Evolutionary conservation across 257 asterid genomes (phyloP), one percentile per base, ranked within the genome.

Genomic region (Solanum phureja): DNA sequence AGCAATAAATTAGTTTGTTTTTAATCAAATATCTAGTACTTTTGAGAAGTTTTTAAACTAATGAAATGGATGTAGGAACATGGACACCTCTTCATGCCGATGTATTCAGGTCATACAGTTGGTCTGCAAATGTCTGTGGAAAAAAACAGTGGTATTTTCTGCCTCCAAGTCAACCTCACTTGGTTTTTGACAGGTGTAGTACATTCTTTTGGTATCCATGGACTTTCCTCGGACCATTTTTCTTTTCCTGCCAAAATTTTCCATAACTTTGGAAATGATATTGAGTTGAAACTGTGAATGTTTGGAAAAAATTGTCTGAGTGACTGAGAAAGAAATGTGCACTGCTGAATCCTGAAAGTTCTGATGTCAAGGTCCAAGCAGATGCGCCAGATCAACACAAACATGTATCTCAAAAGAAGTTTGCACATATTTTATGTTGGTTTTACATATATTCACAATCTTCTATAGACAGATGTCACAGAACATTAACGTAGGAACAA

Each of bases 31-130:
- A 82, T 4, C 31, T 31, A 18, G 21, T 49, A 82, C 71, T 82
- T 49, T 82, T 33, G 46, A 40, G 69, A 82, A 49, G 71, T 31
- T 7, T 18, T 49, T 6, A 0, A 82, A 49, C 11, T 19, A 49
- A 11, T 5, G 86, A 82, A 49, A 82, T 11, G 34, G 81, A 37
- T 90, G 87, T 90, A 95, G 99, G 99, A 85, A 94, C 99, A 81
- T 97, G 99, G 99, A 97, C 99, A 58, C 99, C 99, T 56, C 96
- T 95, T 91, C 99, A 97, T 92, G 99, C 99, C 73, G 99, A 97
- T 91, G 99, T 97, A 89, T 97, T 97, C 93, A 93, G 98, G 90
- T 96, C 99, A 74, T 96, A 94, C 89, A 97, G 99, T 90, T 97
- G 99, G 99, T 97, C 99, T 34, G 99, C 99, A 46, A 96, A 97